Conservation (phyloP, 495 filamentous ascomycete genomes). For the Penicillium canariense region DNA sequence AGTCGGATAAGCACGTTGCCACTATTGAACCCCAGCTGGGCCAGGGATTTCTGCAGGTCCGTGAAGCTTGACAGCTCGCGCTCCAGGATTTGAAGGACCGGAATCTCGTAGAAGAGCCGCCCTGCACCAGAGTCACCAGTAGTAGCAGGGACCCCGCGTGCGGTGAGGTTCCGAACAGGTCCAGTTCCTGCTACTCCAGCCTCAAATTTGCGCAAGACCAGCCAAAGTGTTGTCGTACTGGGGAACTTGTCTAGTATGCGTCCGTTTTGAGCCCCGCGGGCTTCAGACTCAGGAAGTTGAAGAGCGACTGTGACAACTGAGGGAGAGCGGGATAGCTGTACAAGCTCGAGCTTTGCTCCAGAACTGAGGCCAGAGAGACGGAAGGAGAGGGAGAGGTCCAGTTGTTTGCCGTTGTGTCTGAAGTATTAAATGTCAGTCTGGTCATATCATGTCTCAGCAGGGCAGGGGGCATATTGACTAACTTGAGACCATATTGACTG, state of each 20-base stretch:
- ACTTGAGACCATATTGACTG: slow-evolving; percentile 81
- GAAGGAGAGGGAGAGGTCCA: slow-evolving; percentile 81
- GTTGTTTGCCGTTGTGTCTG: slow-evolving; percentile 74
- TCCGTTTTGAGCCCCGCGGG: slow-evolving; percentile 49
- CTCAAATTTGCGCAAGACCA: slow-evolving; percentile 85
- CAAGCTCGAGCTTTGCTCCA: slow-evolving; percentile 89
- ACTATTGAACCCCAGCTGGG: slow-evolving; percentile 81
- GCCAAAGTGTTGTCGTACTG: slow-evolving; percentile 82
- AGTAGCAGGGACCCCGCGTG: slow-evolving; percentile 62
- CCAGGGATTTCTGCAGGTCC: slow-evolving; percentile 82
- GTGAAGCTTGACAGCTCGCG: slow-evolving; percentile 70
- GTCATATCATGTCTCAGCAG: neutral
- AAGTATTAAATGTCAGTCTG: slow-evolving; percentile 15
- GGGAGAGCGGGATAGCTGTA: slow-evolving; percentile 77
- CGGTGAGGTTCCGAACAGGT: slow-evolving; percentile 71
- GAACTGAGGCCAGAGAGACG: slow-evolving; percentile 82
- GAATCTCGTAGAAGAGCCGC: slow-evolving; percentile 80
- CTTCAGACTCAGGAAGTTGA: slow-evolving; percentile 70
- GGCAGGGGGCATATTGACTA: slow-evolving; percentile 24
- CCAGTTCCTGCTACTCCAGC: slow-evolving; percentile 55
- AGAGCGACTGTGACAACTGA: slow-evolving; percentile 82
- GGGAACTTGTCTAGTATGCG: slow-evolving; percentile 80
- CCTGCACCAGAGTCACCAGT: slow-evolving; percentile 56
- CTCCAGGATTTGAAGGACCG: slow-evolving; percentile 77
- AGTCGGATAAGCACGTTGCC: slow-evolving; percentile 77